Conservation (phyloP, 495 filamentous ascomycete genomes). For the Aspergillus hancockii region DNA sequence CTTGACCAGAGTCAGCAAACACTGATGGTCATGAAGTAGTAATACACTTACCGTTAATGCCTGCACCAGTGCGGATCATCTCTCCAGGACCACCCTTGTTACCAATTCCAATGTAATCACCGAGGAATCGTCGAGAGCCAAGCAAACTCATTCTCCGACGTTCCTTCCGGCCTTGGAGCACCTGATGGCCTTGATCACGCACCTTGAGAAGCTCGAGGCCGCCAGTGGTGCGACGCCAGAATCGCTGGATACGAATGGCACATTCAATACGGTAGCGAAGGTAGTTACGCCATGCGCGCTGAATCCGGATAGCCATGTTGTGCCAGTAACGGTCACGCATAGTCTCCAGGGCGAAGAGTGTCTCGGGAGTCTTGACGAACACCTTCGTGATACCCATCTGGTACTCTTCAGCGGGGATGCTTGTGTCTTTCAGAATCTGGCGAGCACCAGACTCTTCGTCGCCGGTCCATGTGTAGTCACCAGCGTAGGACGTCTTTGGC, state of each 20-base stretch:
- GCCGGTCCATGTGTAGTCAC: constrained; percentile 94
- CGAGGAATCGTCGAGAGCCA: constrained; percentile 88
- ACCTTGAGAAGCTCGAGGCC: constrained; percentile 85
- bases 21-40: neutral
- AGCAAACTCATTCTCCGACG: constrained; percentile 85
- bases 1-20: constrained; percentile 21
- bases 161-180: constrained; percentile 85
- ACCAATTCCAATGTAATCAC: constrained; percentile 89
- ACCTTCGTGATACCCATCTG: constrained; percentile 97
- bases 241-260: constrained; percentile 89
- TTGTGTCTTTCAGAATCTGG: constrained; percentile 94
- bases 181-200: constrained; percentile 83
- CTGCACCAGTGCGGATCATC: constrained; percentile 71
- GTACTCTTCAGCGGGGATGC: constrained; percentile 91
- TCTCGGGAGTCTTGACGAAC: constrained; percentile 98
- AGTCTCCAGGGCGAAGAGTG: constrained; percentile 92
- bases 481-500: constrained; percentile 90
- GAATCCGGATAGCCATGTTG: constrained; percentile 98
- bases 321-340: constrained; percentile 99
- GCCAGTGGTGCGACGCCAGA: constrained; percentile 89
- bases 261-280: constrained; percentile 89
- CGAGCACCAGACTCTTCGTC: constrained; percentile 83
- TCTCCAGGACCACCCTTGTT: constrained; percentile 80
- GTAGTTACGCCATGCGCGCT: constrained; percentile 96
- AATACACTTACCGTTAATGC: constrained; percentile 50